Percentiles rank a stretch among this genome's conserved stretches.
These are phyloP conservation scores for Verticillium longisporum DNA, from an alignment of 2,329 filamentous ascomycete species.

Conservation along the genomic window DNA sequence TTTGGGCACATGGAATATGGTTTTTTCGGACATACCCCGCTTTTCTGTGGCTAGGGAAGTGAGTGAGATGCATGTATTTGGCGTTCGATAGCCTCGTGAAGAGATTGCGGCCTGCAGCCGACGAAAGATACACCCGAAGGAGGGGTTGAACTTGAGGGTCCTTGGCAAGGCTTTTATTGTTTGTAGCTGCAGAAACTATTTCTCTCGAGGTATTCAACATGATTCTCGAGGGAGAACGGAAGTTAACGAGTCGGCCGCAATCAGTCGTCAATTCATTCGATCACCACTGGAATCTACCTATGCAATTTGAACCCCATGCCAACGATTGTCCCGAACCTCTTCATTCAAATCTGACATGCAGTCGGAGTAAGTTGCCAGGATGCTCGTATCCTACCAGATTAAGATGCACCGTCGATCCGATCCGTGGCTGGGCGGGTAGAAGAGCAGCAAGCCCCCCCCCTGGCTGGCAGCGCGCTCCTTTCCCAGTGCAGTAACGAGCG, in stretches of 20 bases:
- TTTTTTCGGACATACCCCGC: conserved; percentile 1
- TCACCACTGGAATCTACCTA: not conserved
- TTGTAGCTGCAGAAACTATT: not conserved
- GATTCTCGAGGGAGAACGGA: not conserved
- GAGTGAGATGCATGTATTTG: not conserved
- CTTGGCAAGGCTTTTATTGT: not conserved
- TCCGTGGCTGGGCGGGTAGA: not conserved
- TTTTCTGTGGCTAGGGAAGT: not conserved
- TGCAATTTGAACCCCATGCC: not conserved
- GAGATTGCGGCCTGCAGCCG: not conserved
- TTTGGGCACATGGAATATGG: not conserved
- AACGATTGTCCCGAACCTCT: not conserved
- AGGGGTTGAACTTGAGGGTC: not conserved
- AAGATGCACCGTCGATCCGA: not conserved
- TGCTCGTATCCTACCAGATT: not conserved
- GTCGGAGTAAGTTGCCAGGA: not conserved
- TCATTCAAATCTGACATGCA: not conserved
- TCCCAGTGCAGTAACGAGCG: not conserved
- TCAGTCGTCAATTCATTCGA: not conserved
- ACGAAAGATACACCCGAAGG: not conserved
- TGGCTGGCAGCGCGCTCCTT: not conserved
- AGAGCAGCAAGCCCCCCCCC: not conserved
- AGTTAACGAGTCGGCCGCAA: not conserved
- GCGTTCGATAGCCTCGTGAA: not conserved
- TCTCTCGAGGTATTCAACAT: not conserved